phyloP scores from a whole-genome alignment of 495 filamentous ascomycete genomes.

The Pseudotulostoma volvatum region DNA sequence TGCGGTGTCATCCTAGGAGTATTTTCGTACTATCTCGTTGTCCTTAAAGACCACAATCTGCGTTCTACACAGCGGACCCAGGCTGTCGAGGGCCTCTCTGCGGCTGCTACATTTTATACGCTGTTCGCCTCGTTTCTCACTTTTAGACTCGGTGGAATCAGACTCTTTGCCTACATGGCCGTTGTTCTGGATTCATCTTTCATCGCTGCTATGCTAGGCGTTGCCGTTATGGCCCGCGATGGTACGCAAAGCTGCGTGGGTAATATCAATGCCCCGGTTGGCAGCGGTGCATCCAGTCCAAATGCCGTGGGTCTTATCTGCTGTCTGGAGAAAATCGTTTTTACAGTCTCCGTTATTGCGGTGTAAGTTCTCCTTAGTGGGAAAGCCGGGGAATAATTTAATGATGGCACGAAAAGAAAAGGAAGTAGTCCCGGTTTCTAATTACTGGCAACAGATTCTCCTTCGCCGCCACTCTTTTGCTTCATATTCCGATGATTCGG shows the following conservation, averaged over 20 bases:
- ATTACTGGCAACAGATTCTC: conserved; percentile 33
- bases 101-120: conserved; percentile 54
- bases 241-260: conserved; percentile 48
- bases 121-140: conserved; percentile 53
- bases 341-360: conserved; percentile 63
- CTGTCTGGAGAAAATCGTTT: conserved; percentile 49
- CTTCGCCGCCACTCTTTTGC: conserved; percentile 46
- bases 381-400: neutral
- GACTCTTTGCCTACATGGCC: conserved; percentile 59
- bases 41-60: conserved; percentile 39
- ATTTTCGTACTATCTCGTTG: conserved; percentile 45
- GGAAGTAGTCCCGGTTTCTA: neutral
- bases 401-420: too few species aligned
- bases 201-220: conserved; percentile 63
- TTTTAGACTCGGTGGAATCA: conserved; percentile 61
- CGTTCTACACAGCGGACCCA: conserved; percentile 45
- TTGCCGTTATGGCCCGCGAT: conserved; percentile 51
- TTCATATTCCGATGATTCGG: conserved; percentile 47
- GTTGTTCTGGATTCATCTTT: conserved; percentile 63
- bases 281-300: conserved; percentile 36
- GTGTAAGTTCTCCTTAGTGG: conserved; percentile 43
- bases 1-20: conserved; percentile 59
- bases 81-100: conserved; percentile 71
- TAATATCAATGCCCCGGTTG: conserved; percentile 48
- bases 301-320: conserved; percentile 41